These are phyloP conservation scores for Ophiocordyceps sinensis DNA, from an alignment of 2,329 filamentous ascomycete species.

Conservation along the genomic window DNA sequence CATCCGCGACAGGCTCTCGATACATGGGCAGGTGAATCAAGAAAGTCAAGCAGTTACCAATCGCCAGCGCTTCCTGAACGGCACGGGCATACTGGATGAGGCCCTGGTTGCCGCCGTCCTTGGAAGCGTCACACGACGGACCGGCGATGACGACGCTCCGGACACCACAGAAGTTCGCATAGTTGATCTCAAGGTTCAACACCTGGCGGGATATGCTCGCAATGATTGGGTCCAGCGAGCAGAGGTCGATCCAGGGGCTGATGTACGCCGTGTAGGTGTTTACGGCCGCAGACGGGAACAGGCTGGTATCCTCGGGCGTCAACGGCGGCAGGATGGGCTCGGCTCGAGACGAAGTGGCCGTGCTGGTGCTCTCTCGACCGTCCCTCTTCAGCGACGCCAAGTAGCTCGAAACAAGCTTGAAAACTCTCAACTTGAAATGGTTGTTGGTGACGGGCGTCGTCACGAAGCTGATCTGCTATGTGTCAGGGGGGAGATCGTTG, in stretches of 20 bases:
- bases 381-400: slow-evolving; percentile 28
- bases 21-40: slow-evolving; percentile 77
- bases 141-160: slow-evolving; percentile 71
- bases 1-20: slow-evolving; percentile 48
- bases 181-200: slow-evolving; percentile 79
- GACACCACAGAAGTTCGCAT: slow-evolving; percentile 89
- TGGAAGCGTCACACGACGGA: slow-evolving; percentile 49
- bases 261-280: slow-evolving; percentile 63
- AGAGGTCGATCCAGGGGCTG: slow-evolving; percentile 89
- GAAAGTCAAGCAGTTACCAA: slow-evolving; percentile 64
- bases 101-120: slow-evolving; percentile 32
- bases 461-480: slow-evolving; percentile 57
- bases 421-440: slow-evolving; percentile 55
- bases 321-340: slow-evolving; percentile 52
- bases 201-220: slow-evolving; percentile 81
- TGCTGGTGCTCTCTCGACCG: slow-evolving; percentile 22
- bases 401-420: slow-evolving; percentile 44
- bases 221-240: slow-evolving; percentile 68
- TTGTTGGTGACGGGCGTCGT: slow-evolving; percentile 65
- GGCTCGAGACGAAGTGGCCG: slow-evolving; percentile 29
- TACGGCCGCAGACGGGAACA: slow-evolving; percentile 53
- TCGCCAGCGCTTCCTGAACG: slow-evolving; percentile 62
- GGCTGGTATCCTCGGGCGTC: slow-evolving; percentile 62
- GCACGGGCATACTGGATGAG: slow-evolving; percentile 68
- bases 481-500: not conserved